phyloP scores from a whole-genome alignment of 1,139 yeast genomes.

The Suhomyces atakaporum region DNA sequence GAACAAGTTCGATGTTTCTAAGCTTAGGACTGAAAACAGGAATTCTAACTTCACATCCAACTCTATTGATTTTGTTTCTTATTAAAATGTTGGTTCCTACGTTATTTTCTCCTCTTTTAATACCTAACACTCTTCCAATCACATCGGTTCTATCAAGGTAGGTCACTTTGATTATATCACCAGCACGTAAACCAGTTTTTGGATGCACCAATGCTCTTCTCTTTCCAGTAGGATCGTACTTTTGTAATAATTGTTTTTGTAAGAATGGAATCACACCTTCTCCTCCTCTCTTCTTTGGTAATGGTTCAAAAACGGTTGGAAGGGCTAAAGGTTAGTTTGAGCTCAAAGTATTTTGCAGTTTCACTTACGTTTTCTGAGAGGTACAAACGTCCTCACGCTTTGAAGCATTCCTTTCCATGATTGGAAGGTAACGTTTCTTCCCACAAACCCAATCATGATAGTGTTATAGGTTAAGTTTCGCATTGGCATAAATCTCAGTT shows the following conservation, averaged over 20 bases:
- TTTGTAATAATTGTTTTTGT: conserved; percentile 50
- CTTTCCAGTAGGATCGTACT: conserved; percentile 73
- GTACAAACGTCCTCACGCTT: conserved; percentile 24
- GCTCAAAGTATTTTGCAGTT: background rate
- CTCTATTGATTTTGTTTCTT: conserved; percentile 74
- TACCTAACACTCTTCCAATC: conserved; percentile 74
- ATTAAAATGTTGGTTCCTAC: conserved; percentile 71
- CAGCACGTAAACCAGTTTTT: conserved; percentile 63
- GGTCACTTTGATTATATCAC: conserved; percentile 78
- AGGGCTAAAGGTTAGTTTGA: conserved; percentile 21
- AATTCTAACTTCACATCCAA: conserved; percentile 80
- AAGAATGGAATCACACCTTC: conserved; percentile 48
- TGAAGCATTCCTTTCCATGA: conserved; percentile 14
- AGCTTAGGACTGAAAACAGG: conserved; percentile 79
- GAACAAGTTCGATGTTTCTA: conserved; percentile 69
- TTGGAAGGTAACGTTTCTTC: conserved; percentile 15
- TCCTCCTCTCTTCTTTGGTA: conserved; percentile 55
- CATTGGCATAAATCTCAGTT: background rate
- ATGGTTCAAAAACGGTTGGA: conserved; percentile 53
- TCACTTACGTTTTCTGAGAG: conserved; percentile 26
- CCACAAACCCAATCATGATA: conserved; percentile 21
- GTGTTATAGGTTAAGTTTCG: background rate
- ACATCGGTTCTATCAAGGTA: conserved; percentile 71
- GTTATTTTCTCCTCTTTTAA: conserved; percentile 61
- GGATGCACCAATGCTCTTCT: conserved; percentile 63